Evolutionary conservation across 257 asterid species (phyloP).

Genomic region (Penstemon davidsonii): DNA sequence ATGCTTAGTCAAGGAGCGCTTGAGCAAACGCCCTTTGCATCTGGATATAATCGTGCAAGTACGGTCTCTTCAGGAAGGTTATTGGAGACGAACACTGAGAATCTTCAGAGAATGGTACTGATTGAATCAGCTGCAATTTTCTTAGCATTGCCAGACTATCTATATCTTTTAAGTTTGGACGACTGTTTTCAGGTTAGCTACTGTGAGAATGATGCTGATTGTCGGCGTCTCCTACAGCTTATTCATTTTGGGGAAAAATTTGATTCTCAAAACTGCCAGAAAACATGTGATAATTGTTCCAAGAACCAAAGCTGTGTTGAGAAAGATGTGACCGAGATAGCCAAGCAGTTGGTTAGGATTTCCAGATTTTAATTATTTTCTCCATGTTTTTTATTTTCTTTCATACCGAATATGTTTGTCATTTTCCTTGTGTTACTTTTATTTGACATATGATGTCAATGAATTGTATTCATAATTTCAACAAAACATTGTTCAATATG

Average conservation of each 20-base stretch:
- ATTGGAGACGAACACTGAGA: slow-evolving; percentile 87
- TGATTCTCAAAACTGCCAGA: slow-evolving; percentile 70
- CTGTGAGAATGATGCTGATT: slow-evolving; percentile 88
- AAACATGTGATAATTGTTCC: slow-evolving; percentile 93
- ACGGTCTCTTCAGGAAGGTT: slow-evolving; percentile 65
- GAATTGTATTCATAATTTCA: slow-evolving; percentile 10
- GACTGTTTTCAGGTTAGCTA: slow-evolving; percentile 79
- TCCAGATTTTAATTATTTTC: slow-evolving; percentile 3
- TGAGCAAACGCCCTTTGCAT: slow-evolving; percentile 63
- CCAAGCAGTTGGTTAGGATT: slow-evolving; percentile 79
- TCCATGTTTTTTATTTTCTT: slow-evolving; percentile 17
- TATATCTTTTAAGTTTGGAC: slow-evolving; percentile 14
- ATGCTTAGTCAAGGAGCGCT: slow-evolving; percentile 82
- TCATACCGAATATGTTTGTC: slow-evolving; percentile 8
- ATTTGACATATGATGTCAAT: slow-evolving; percentile 8
- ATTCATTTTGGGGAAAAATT: slow-evolving; percentile 98
- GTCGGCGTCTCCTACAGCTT: slow-evolving; percentile 93
- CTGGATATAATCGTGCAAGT: slow-evolving; percentile 60
- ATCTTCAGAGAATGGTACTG: slow-evolving; percentile 83
- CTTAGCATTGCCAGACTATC: slow-evolving; percentile 5
- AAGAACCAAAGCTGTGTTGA: slow-evolving; percentile 65
- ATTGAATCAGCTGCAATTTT: slow-evolving; percentile 9
- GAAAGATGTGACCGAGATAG: slow-evolving; percentile 78
- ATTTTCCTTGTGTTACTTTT: background rate
- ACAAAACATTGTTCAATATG: slow-evolving; percentile 24